Evolutionary conservation across 1,284 basidiomycete genomes (phyloP), one percentile per base, ranked within the genome.

Genomic region (Cryptococcus sp.): DNA sequence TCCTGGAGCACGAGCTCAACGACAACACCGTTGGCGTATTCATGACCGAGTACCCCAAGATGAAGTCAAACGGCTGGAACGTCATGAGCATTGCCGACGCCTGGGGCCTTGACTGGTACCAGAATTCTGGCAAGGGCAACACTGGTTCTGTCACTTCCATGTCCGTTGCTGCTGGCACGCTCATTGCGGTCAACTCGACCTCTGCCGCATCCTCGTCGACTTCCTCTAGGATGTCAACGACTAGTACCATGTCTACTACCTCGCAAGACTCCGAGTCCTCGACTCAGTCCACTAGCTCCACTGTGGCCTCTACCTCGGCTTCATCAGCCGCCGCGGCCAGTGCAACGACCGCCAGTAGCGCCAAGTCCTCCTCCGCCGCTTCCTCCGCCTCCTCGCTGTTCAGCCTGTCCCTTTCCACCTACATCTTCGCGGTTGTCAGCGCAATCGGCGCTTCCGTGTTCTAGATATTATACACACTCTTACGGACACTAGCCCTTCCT

Each of bases 1-100:
- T 74, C 7, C 66, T 76, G 40, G 73, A 76, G 52, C 73, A 76
- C 64, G 73, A 76, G 59, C 57, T 73, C 52, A 66, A 67, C 59
- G 57, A 67, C 45, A 62, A 61, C 59, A 66, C 63, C 29, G 63
- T 77, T 53, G 45, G 51, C 37, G 71, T 73, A 50, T 77, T 78
- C 60, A 63, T 66, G 47, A 50, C 52, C 52, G 63, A 59, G 23
- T 76, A 67, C 66, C 65, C 67, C 34, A 59, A 58, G 40, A 67
- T 69, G 45, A 57, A 64, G 16, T 41, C 59, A 34, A 68, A 71
- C 61, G 74, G 71, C 20, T 78, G 76, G 76, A 58, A 58, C 44
- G 56, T 78, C 39, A 58, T 57, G 45, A 70, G 64, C 50, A 67
- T 78, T 45, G 63, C 74, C 55, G 72, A 77, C 47, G 73, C 74